phyloP scores from a whole-genome alignment of 306 rosid species.

The Leucaena leucocephala region DNA sequence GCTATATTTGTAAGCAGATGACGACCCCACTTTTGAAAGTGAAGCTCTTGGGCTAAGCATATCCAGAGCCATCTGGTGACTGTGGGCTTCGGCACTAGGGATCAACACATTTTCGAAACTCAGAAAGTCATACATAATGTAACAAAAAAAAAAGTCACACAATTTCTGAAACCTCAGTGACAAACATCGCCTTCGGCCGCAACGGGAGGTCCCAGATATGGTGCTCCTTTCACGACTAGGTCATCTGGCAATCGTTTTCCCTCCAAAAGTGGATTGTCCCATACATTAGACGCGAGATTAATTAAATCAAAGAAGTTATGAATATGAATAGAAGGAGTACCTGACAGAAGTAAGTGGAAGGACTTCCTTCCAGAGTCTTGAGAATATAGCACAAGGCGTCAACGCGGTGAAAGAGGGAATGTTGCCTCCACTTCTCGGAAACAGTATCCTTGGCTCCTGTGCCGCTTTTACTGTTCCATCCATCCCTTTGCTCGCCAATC shows the following conservation, averaged over 20 bases:
- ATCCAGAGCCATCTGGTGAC: not conserved
- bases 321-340: slow-evolving; percentile 36
- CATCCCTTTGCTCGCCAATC: slow-evolving; percentile 51
- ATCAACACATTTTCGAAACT: not conserved
- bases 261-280: too few species aligned
- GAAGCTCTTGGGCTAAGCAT: too few species aligned
- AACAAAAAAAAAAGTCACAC: too few species aligned
- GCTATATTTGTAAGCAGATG: not conserved
- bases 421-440: slow-evolving; percentile 74
- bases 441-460: slow-evolving; percentile 48
- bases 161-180: not conserved
- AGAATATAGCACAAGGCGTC: slow-evolving; percentile 61
- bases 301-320: not conserved
- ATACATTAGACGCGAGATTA: too few species aligned
- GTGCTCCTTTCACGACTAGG: slow-evolving; percentile 58
- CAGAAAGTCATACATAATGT: not conserved
- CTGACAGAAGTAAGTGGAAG: slow-evolving; percentile 67
- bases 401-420: slow-evolving; percentile 64
- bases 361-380: slow-evolving; percentile 57
- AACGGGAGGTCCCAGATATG: slow-evolving; percentile 56
- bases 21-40: too few species aligned
- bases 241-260: slow-evolving; percentile 56
- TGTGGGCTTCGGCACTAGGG: too few species aligned
- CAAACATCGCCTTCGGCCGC: not conserved
- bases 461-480: slow-evolving; percentile 52